phyloP scores from a whole-genome alignment of 2,329 filamentous ascomycete species.

The Fusarium solani-melongenae region DNA sequence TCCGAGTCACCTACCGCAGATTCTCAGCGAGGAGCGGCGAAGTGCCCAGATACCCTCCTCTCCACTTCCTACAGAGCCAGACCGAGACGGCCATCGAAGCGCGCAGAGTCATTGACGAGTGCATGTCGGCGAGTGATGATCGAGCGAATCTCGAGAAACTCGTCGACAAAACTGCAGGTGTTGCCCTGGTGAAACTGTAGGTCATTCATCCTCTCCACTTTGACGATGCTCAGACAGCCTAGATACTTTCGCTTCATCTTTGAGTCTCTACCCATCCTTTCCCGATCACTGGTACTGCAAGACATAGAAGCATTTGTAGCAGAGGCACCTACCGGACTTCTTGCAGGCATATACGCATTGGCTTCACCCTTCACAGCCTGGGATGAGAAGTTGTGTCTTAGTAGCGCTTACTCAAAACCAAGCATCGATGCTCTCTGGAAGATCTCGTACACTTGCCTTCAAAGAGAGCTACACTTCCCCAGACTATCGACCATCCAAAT shows the following conservation, averaged over 20 bases:
- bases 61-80: not conserved
- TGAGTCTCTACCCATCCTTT: constrained; percentile 32
- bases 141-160: not conserved
- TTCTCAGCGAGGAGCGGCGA: not conserved
- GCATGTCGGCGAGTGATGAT: not conserved
- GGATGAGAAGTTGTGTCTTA: constrained; percentile 8
- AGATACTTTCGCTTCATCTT: constrained; percentile 31
- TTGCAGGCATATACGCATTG: not conserved
- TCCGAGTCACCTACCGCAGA: constrained; percentile 34
- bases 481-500: constrained; percentile 25
- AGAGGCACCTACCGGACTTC: constrained; percentile 13
- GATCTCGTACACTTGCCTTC: constrained; percentile 30
- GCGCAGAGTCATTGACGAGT: not conserved
- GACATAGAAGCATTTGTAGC: constrained; percentile 19
- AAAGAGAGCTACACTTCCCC: constrained; percentile 34
- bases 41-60: not conserved
- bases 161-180: not conserved
- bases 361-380: not conserved
- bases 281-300: constrained; percentile 12
- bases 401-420: constrained; percentile 33
- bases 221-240: not conserved
- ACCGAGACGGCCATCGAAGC: not conserved
- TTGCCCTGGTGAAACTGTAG: not conserved
- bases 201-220: not conserved
- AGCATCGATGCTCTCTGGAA: constrained; percentile 26